Base-by-base conservation (phyloP, 768 basidiomycete species). In the Mycena maculata region DNA sequence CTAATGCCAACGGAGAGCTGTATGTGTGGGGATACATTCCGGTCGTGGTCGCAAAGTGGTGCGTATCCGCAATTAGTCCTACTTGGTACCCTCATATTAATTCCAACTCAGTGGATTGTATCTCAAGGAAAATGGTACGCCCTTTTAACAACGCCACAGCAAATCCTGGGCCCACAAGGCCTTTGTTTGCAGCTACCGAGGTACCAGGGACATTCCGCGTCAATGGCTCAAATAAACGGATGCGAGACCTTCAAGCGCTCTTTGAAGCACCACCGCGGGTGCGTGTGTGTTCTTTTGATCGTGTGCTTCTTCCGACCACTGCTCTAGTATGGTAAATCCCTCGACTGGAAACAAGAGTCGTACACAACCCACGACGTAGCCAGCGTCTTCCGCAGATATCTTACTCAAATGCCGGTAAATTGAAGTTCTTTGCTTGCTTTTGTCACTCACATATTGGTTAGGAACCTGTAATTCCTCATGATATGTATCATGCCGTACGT, bases 41-140 rank as follows among this genome's bases (percentile, higher is more conserved):
- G 11, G 94, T 98, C 44, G 96, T 98, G 57, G 97, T 99, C 44
- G 97, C 97, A 49, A 98, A 98, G 81, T 98, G 95, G 94, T 95
- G 72, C 74, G 90, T 71, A 60, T 64, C 31, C 39, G 22, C 15
- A 45, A 16, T 23, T 48, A 28, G 36, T 30, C 30, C 22, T 16
- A 9, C 11, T 45, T 47, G 41, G 22, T 54, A n/a, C n/a, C n/a
- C 23, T 41, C 28, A 33, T 7, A 42, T 41, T 42, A 58, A 22
- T 41, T 53, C 15, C 33, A 28, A 44, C 22, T 6, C 69, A 96
- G 95, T 75, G 97, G 97, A 6, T 80, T 97, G 48, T 92, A 96
- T 82, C 88, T 99, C 64, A 99, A 99, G 77, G 95, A 97, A 80
- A 92, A 93, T 71, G 94, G 94, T 95, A 64, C 62, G 82, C 74